Evolutionary conservation across 495 filamentous ascomycete genomes (phyloP).

Genomic region (Gamarada debralockiae): DNA sequence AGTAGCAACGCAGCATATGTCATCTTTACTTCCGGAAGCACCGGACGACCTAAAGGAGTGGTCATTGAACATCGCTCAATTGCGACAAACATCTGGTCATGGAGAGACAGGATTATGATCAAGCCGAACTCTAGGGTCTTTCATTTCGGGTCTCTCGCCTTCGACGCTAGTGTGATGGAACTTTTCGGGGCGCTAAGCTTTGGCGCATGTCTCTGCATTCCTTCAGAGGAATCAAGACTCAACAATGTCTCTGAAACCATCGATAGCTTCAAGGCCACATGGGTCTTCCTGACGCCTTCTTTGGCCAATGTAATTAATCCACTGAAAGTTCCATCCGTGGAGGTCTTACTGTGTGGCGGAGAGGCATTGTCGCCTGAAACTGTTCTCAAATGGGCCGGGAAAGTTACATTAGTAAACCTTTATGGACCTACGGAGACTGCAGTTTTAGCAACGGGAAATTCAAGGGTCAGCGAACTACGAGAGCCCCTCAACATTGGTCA

Average conservation of each 20-base stretch:
- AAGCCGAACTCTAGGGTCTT: slow-evolving; percentile 50
- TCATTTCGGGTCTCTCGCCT: slow-evolving; percentile 67
- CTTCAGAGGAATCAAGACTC: slow-evolving; percentile 26
- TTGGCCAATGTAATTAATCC: slow-evolving; percentile 40
- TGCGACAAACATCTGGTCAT: slow-evolving; percentile 36
- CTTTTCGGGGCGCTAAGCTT: slow-evolving; percentile 59
- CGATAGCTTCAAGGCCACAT: slow-evolving; percentile 24
- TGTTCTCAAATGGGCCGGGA: slow-evolving; percentile 51
- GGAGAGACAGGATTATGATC: slow-evolving; percentile 47
- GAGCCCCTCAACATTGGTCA: slow-evolving; percentile 23
- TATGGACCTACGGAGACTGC: slow-evolving; percentile 49
- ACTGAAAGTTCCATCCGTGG: slow-evolving; percentile 41
- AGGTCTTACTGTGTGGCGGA: slow-evolving; percentile 44
- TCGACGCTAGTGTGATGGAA: slow-evolving; percentile 64
- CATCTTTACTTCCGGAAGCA: slow-evolving; percentile 56
- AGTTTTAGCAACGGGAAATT: slow-evolving; percentile 21
- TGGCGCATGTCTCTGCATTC: slow-evolving; percentile 27
- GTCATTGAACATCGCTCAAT: slow-evolving; percentile 40
- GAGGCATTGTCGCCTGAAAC: slow-evolving; percentile 54
- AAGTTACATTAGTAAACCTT: slow-evolving; percentile 45
- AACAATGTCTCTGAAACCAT: slow-evolving; percentile 20
- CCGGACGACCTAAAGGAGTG: slow-evolving; percentile 46
- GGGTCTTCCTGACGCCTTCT: slow-evolving; percentile 39
- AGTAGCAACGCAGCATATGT: slow-evolving; percentile 35
- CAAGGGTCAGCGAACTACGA: slow-evolving; percentile 30